These are phyloP conservation scores for Petunia hybrid DNA, from an alignment of 305 asterid species.

Conservation along the genomic window DNA sequence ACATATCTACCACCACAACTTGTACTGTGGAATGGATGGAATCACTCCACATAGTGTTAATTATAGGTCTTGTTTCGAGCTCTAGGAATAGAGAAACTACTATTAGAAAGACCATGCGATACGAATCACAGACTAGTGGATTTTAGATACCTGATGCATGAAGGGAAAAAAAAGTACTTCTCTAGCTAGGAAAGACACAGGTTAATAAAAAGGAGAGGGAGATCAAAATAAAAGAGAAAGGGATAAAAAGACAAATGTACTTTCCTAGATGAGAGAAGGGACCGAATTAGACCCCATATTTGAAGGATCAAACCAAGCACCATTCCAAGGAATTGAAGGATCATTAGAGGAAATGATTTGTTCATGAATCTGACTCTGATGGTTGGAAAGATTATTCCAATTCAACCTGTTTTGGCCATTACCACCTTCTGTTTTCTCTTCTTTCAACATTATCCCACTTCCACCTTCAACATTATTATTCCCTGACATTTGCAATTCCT, in stretches of 20 bases:
- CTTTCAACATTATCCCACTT: neutral
- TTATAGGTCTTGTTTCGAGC: no score
- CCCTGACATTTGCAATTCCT: slow-evolving; percentile 33
- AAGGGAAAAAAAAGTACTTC: neutral
- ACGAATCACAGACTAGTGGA: no score
- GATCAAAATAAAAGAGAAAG: neutral
- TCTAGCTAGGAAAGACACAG: slow-evolving; percentile 32
- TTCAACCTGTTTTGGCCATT: slow-evolving; percentile 23
- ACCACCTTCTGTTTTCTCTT: slow-evolving; percentile 29
- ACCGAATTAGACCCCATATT: slow-evolving; percentile 61
- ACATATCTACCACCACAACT: no score
- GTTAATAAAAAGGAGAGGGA: slow-evolving; percentile 33
- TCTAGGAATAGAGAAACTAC: no score
- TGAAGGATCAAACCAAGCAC: slow-evolving; percentile 61
- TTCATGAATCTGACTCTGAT: slow-evolving; percentile 15
- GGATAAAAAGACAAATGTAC: slow-evolving; percentile 12
- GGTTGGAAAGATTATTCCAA: slow-evolving; percentile 17
- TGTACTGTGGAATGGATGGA: no score
- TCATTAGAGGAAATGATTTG: slow-evolving; percentile 24
- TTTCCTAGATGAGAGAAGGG: slow-evolving; percentile 56
- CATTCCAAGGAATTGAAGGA: slow-evolving; percentile 39
- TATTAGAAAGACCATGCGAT: no score
- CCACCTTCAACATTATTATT: slow-evolving; percentile 22
- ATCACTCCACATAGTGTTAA: no score
- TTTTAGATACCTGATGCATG: no score